Conservation (phyloP, 1,284 basidiomycete species). For the Heterobasidion annosum region DNA sequence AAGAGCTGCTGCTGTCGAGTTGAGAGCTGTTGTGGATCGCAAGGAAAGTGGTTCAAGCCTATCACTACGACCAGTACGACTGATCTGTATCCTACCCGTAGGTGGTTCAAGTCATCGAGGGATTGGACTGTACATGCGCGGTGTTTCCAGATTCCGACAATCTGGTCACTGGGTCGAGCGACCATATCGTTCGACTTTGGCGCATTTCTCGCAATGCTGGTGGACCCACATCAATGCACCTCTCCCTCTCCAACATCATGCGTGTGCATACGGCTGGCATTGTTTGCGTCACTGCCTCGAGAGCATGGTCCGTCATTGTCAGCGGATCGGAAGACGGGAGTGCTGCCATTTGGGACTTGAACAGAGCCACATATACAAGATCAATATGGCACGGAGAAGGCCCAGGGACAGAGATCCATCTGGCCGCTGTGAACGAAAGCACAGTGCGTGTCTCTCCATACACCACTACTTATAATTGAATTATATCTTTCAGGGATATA, state of each 20-base stretch:
- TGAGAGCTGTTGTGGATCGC: conserved; percentile 55
- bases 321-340: conserved; percentile 83
- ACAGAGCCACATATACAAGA: conserved; percentile 68
- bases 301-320: conserved; percentile 77
- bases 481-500: conserved; percentile 50
- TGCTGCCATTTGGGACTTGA: conserved; percentile 88
- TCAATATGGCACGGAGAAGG: conserved; percentile 60
- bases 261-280: conserved; percentile 69
- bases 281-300: conserved; percentile 64
- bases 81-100: conserved; percentile 18
- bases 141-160: conserved; percentile 65
- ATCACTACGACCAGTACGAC: neutral
- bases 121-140: conserved; percentile 65
- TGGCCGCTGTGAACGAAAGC: conserved; percentile 78
- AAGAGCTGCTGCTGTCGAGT: conserved; percentile 32
- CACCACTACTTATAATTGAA: neutral
- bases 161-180: conserved; percentile 69
- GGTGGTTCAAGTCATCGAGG: conserved; percentile 71
- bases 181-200: conserved; percentile 78
- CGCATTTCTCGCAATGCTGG: conserved; percentile 19
- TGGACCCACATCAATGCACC: conserved; percentile 15
- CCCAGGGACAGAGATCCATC: conserved; percentile 43
- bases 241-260: conserved; percentile 64
- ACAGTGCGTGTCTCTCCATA: conserved; percentile 45
- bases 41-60: conserved; percentile 30